These are phyloP conservation scores for Pythium dissotocum DNA, from an alignment of 352 stramenopile genomes.

Conservation along the genomic window DNA sequence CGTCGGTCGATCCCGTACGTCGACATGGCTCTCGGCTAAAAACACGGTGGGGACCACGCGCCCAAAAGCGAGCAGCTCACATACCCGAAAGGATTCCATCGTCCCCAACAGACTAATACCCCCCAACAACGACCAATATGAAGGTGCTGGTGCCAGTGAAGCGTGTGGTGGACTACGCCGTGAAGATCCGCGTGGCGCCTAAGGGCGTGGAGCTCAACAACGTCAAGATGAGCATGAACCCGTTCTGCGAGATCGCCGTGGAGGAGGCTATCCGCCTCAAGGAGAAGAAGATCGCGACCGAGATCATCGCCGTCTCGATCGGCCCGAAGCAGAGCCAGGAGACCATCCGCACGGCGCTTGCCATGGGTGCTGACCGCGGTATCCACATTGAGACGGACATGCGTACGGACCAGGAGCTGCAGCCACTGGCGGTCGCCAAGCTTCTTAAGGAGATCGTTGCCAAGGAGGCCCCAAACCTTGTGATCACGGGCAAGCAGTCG, in stretches of 20 bases:
- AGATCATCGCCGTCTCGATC: constrained; percentile 97
- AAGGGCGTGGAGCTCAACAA: constrained; percentile 97
- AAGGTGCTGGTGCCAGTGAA: constrained; percentile 97
- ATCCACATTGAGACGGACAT: constrained; percentile 98
- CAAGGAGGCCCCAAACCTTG: constrained; percentile 91
- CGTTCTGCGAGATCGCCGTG: constrained; percentile 98
- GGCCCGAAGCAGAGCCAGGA: constrained; percentile 97
- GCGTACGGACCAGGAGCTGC: constrained; percentile 96
- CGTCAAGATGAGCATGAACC: constrained; percentile 99
- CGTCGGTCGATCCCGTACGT: constrained; percentile 22
- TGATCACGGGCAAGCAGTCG: constrained; percentile 98
- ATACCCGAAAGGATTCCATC: too few relatives aligned
- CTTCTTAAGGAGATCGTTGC: constrained; percentile 94
- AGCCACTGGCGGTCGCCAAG: constrained; percentile 97
- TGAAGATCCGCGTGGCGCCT: constrained; percentile 96
- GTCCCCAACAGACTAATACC: not conserved
- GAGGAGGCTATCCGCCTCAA: constrained; percentile 99
- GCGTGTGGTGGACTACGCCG: constrained; percentile 97
- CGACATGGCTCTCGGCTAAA: not conserved
- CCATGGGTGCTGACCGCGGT: constrained; percentile 93
- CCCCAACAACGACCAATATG: constrained; percentile 34
- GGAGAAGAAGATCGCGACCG: constrained; percentile 94
- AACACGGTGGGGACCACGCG: constrained; percentile 1
- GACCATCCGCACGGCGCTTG: constrained; percentile 94
- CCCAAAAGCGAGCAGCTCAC: constrained; percentile 11